Percentiles rank a stretch among this genome's conserved stretches.
Evolutionary conservation across 2,329 filamentous ascomycete genomes (phyloP).

Genomic region (Geosmithia morbida): DNA sequence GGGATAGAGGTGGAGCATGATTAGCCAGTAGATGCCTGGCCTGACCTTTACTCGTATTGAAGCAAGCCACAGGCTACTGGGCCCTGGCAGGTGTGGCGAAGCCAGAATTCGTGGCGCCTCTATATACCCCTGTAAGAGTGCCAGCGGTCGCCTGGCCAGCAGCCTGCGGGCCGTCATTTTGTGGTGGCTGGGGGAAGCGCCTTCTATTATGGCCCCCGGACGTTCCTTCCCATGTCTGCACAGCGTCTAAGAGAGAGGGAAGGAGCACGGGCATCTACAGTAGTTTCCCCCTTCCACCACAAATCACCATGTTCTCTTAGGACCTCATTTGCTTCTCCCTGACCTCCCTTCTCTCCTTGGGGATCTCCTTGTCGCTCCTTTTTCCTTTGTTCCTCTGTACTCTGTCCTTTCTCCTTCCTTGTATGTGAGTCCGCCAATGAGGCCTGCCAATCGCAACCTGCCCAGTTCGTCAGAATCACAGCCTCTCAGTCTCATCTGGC

Average conservation of each 20-base stretch:
- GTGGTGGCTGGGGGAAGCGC: background rate
- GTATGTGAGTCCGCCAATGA: background rate
- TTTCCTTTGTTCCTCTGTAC: slow-evolving; percentile 2
- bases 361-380: background rate
- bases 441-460: background rate
- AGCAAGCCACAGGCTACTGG: background rate
- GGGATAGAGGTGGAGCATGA: too few relatives aligned
- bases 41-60: too few relatives aligned
- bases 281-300: background rate
- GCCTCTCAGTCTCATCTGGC: background rate
- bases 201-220: too few relatives aligned
- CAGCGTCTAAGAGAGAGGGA: background rate
- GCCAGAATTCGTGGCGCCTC: background rate
- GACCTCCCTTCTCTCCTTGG: slow-evolving; percentile 1
- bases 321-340: slow-evolving; percentile 1
- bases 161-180: background rate
- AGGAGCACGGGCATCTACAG: background rate
- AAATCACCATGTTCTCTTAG: background rate
- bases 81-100: background rate
- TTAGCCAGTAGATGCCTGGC: too few relatives aligned
- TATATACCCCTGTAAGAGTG: background rate
- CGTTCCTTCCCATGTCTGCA: too few relatives aligned
- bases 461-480: background rate
- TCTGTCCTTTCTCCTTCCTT: background rate
- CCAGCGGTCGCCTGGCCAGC: slow-evolving; percentile 2